Base-by-base conservation (phyloP, 331 rosid genomes). In the Quercus lobata region DNA sequence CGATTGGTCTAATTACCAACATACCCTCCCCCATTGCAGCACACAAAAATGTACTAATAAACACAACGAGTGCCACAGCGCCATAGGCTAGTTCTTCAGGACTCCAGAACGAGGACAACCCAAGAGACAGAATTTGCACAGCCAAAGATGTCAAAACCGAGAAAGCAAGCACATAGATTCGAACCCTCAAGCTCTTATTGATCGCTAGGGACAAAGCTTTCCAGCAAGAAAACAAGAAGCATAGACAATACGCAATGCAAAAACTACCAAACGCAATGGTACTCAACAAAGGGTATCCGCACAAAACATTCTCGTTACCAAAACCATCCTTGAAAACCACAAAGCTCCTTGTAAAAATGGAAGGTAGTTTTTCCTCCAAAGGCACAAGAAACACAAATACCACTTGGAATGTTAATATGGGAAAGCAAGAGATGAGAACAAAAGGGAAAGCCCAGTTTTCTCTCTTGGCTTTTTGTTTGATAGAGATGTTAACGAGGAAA, bases 1-100 rank as follows among this genome's bases (percentile, higher is more conserved):
- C 74, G 1, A 93, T 89, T 0, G 98, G 97, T 54, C 81, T 92
- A 68, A 93, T 91, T 22, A 95, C 97, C 88, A 95, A 81, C 69
- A 95, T 86, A 3, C 97, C 97, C 87, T 93, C 88, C 12, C 98
- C 97, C 1, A 77, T 73, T 2, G 65, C 84, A 0, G 95, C 97
- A 46, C 90, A 88, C 2, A 46, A 69, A 5, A 91, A 85, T 5
- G 92, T 83, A 0, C 81, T 29, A 0, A 95, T 60, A 60, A 95
- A 95, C 29, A 62, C 90, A 2, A 83, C 25, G n/a, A 95, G 76
- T 0, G 87, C 70, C 7, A 80, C 34, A 8, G 76, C 76, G 18
- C 62, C 80, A 85, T 85, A 80, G 2, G 80, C 12, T 0, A 73
- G 61, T 5, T 89, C 56, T 17, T 83, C 84, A 0, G 97, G 96